These are phyloP conservation scores for Teratosphaeria nubilosa DNA, from an alignment of 2,329 filamentous ascomycete species.

Conservation along the genomic window DNA sequence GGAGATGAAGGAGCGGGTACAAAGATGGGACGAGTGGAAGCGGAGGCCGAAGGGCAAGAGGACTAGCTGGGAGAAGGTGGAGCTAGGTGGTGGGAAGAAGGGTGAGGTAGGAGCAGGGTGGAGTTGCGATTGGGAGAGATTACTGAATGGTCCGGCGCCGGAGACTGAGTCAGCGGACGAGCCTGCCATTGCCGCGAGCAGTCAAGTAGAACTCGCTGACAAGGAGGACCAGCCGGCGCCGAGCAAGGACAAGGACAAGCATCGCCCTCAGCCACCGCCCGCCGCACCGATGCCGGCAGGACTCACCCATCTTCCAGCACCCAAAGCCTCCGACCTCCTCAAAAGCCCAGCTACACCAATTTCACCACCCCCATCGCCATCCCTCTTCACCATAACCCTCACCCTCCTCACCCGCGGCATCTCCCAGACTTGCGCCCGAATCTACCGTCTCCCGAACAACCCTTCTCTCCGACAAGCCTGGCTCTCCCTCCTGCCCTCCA, in stretches of 20 bases:
- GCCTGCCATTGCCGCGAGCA: too few species aligned
- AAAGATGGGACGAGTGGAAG: constrained; percentile 57
- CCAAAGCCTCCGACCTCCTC: constrained; percentile 12
- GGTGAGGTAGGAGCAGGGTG: constrained; percentile 78
- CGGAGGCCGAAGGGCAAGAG: constrained; percentile 73
- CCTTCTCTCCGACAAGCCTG: constrained; percentile 52
- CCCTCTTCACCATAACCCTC: constrained; percentile 54
- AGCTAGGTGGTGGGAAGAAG: constrained; percentile 61
- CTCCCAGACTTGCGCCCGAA: constrained; percentile 60
- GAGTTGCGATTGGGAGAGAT: constrained; percentile 69
- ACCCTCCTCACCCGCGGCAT: constrained; percentile 60
- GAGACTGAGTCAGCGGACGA: neutral
- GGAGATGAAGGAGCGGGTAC: constrained; percentile 48
- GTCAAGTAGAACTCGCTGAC: neutral
- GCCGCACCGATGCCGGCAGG: neutral
- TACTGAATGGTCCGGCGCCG: constrained; percentile 27
- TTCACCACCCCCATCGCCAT: constrained; percentile 10
- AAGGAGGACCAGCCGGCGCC: neutral
- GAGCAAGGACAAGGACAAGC: neutral
- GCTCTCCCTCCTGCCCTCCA: constrained; percentile 48
- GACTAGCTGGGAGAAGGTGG: constrained; percentile 61
- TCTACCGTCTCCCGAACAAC: constrained; percentile 69
- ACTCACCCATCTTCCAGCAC: neutral
- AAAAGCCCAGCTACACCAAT: constrained; percentile 14
- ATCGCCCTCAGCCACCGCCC: neutral